Percentiles rank a stretch among this genome's conserved stretches.
Conservation (phyloP, 495 filamentous ascomycete species). For the Venustampulla echinocandica region DNA sequence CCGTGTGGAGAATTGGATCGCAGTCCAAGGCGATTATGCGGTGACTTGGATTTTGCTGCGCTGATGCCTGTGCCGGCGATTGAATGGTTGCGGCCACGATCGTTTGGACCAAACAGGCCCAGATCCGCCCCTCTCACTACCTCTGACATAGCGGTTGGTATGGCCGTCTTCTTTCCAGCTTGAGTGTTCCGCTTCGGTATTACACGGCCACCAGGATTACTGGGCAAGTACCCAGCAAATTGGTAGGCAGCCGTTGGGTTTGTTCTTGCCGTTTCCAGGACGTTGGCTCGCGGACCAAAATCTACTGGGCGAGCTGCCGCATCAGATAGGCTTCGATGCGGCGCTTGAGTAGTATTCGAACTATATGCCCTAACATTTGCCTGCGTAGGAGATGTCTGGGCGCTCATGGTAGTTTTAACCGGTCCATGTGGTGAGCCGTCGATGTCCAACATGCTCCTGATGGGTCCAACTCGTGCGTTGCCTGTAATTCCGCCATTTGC, state of each 20-base stretch:
- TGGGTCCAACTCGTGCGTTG: slow-evolving; percentile 24
- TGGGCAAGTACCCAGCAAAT: slow-evolving; percentile 43
- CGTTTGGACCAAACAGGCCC: slow-evolving; percentile 30
- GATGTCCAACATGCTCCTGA: slow-evolving; percentile 47
- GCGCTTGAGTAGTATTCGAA: slow-evolving; percentile 26
- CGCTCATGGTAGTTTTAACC: slow-evolving; percentile 27
- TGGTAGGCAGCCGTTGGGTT: slow-evolving; percentile 39
- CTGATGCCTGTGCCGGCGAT: slow-evolving; percentile 30
- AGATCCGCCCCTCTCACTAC: slow-evolving; percentile 39
- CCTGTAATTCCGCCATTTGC: slow-evolving; percentile 13
- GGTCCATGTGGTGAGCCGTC: slow-evolving; percentile 28
- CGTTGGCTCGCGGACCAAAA: slow-evolving; percentile 27
- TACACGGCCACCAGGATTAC: slow-evolving; percentile 33
- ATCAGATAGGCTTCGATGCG: slow-evolving; percentile 45
- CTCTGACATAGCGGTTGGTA: slow-evolving; percentile 37
- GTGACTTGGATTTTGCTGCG: slow-evolving; percentile 49
- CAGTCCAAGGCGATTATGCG: slow-evolving; percentile 41
- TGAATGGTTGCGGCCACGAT: slow-evolving; percentile 39
- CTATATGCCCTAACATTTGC: slow-evolving; percentile 18
- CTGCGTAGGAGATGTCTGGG: slow-evolving; percentile 35
- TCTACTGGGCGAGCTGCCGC: slow-evolving; percentile 34
- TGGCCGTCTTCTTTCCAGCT: slow-evolving; percentile 27
- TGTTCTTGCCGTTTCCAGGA: neutral
- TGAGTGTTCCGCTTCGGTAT: slow-evolving; percentile 37
- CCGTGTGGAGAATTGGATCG: slow-evolving; percentile 50